phyloP scores from a whole-genome alignment of 192 early-diverging fungal species.

The Coemansia javaensis region DNA sequence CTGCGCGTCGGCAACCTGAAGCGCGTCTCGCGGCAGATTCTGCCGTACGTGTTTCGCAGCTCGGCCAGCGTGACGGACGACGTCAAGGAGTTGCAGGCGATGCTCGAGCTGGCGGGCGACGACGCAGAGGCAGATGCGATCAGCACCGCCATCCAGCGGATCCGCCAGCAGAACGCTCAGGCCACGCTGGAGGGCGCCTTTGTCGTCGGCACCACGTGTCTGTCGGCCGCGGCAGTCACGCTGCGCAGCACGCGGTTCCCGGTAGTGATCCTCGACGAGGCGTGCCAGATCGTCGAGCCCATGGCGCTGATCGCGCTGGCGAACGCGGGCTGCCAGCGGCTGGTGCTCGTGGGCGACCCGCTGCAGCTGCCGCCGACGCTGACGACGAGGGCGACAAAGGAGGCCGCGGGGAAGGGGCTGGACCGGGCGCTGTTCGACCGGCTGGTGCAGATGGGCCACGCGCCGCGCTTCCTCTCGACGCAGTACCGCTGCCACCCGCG shows the following conservation, averaged over 20 bases:
- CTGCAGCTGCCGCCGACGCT: conserved; percentile 82
- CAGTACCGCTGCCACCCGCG: conserved; percentile 54
- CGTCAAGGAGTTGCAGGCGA: conserved; percentile 69
- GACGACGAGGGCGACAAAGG: conserved; percentile 46
- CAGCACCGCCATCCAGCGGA: conserved; percentile 20
- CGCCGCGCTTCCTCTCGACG: conserved; percentile 31
- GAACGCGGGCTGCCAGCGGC: conserved; percentile 53
- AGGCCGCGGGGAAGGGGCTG: conserved; percentile 54
- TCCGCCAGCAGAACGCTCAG: conserved; percentile 44
- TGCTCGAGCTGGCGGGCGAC: conserved; percentile 58
- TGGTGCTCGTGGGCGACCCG: conserved; percentile 87
- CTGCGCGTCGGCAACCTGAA: conserved; percentile 67
- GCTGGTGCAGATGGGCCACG: conserved; percentile 51
- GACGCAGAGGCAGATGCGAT: conserved; percentile 50
- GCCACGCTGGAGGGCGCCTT: conserved; percentile 40
- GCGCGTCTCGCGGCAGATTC: conserved; percentile 59
- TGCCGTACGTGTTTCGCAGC: conserved; percentile 57
- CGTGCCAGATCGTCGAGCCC: conserved; percentile 83
- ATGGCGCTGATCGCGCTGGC: conserved; percentile 78
- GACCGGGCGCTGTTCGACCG: conserved; percentile 83
- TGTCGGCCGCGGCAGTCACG: conserved; percentile 70
- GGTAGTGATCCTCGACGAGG: conserved; percentile 82
- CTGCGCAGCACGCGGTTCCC: conserved; percentile 57
- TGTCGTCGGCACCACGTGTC: conserved; percentile 72
- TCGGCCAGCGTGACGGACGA: conserved; percentile 51